Evolutionary conservation across 257 asterid genomes (phyloP).

Genomic region (Solanum tarijense): DNA sequence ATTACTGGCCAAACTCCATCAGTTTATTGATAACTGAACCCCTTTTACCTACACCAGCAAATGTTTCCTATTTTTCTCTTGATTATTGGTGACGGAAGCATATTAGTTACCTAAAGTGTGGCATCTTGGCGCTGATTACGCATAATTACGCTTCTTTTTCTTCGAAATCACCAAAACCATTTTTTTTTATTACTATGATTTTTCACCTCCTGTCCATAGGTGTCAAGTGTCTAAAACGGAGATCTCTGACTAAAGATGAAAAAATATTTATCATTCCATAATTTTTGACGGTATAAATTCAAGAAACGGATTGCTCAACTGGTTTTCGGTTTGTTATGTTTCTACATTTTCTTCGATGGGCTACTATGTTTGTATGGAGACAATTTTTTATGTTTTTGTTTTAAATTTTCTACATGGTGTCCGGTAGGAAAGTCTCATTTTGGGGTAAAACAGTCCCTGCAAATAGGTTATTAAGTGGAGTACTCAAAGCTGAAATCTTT

Average conservation of each 20-base stretch:
- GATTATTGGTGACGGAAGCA: neutral
- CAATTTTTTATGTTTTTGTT: no score
- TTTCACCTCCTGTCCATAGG: neutral
- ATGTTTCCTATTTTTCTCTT: neutral
- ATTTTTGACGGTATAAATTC: neutral
- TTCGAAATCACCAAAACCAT: neutral
- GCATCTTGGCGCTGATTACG: neutral
- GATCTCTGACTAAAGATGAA: neutral
- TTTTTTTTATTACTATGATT: no score
- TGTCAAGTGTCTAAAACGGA: accelerated
- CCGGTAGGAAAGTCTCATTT: no score
- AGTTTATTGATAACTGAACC: neutral
- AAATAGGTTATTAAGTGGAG: no score
- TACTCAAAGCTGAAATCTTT: no score
- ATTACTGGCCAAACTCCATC: neutral
- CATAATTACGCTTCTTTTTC: neutral
- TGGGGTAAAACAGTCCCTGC: neutral
- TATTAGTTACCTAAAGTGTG: neutral
- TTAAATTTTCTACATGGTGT: no score
- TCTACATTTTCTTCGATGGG: no score
- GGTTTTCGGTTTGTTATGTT: neutral
- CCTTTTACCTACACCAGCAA: neutral
- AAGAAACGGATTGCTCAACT: no score
- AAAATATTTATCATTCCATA: no score
- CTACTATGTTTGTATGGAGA: no score